These are phyloP conservation scores for Coemansia sp. DNA, from an alignment of 192 early-diverging fungal species.

Conservation along the genomic window DNA sequence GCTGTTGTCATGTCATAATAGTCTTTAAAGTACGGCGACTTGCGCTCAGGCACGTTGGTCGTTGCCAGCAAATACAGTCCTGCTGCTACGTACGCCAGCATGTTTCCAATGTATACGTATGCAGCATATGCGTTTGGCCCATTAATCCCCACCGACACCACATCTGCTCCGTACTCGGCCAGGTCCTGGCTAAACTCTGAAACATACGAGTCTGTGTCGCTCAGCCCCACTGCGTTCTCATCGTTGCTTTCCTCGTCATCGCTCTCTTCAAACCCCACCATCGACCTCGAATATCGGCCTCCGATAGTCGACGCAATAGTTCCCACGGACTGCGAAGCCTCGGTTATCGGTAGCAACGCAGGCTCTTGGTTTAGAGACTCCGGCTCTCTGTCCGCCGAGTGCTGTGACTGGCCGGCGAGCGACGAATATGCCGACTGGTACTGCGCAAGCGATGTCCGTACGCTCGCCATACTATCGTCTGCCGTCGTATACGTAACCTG, in stretches of 20 bases:
- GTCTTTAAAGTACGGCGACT: constrained; percentile 45
- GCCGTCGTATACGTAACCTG: constrained; percentile 1
- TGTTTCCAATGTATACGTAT: constrained; percentile 36
- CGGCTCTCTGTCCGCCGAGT: neutral
- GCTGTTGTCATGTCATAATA: constrained; percentile 40
- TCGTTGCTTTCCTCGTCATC: constrained; percentile 17
- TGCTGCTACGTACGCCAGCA: constrained; percentile 8
- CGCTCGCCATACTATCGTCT: constrained; percentile 28
- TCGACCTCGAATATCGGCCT: constrained; percentile 10
- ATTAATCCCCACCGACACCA: constrained; percentile 17
- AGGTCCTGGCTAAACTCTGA: constrained; percentile 53
- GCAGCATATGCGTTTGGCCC: constrained; percentile 32
- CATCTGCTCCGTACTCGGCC: constrained; percentile 27
- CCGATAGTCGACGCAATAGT: constrained; percentile 22
- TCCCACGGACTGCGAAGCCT: constrained; percentile 19
- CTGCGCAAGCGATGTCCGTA: constrained; percentile 25
- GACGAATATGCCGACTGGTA: constrained; percentile 35
- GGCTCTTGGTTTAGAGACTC: constrained; percentile 14
- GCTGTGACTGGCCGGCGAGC: constrained; percentile 10
- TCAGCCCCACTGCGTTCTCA: constrained; percentile 7
- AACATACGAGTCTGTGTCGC: constrained; percentile 39
- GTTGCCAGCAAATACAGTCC: constrained; percentile 32
- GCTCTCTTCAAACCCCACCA: constrained; percentile 22
- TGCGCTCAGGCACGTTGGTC: constrained; percentile 25
- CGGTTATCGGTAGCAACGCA: constrained; percentile 22